These are phyloP conservation scores for Leptographium flavum DNA, from an alignment of 2,329 filamentous ascomycete species.

Conservation along the genomic window DNA sequence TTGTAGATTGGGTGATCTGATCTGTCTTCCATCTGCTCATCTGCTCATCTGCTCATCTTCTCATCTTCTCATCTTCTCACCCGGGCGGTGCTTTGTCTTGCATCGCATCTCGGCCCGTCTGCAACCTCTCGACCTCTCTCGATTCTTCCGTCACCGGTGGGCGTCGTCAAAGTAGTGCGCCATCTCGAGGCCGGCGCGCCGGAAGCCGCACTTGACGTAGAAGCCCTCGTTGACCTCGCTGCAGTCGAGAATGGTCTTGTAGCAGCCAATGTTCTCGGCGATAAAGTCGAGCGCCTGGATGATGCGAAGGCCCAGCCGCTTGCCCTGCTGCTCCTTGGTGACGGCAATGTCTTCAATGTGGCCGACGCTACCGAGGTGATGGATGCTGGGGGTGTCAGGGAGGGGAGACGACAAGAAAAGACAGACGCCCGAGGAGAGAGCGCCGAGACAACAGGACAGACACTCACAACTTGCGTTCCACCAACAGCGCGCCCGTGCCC, in stretches of 20 bases:
- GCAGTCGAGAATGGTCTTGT: conserved; percentile 95
- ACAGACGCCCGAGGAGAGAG: no score
- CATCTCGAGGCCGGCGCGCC: conserved; percentile 87
- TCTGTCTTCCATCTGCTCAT: no score
- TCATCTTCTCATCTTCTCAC: no score
- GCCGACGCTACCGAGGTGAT: conserved; percentile 68
- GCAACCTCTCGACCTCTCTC: no score
- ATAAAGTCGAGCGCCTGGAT: conserved; percentile 89
- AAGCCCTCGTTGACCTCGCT: conserved; percentile 94
- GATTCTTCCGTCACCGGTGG: not conserved
- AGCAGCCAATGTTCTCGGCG: conserved; percentile 79
- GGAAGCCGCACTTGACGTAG: conserved; percentile 95
- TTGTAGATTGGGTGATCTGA: no score
- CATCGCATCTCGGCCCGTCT: no score
- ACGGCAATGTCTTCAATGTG: conserved; percentile 98
- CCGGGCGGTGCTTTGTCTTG: no score
- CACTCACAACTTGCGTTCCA: conserved; percentile 83
- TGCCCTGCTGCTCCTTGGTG: conserved; percentile 87
- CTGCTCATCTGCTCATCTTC: no score
- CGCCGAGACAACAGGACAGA: not conserved
- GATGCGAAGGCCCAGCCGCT: conserved; percentile 83
- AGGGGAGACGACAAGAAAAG: not conserved
- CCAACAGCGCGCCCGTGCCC: conserved; percentile 79
- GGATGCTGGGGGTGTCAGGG: conserved; percentile 39
- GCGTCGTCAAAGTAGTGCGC: conserved; percentile 72